Evolutionary conservation across 2,329 filamentous ascomycete species (phyloP).

Genomic region (Parastagonospora avenae): DNA sequence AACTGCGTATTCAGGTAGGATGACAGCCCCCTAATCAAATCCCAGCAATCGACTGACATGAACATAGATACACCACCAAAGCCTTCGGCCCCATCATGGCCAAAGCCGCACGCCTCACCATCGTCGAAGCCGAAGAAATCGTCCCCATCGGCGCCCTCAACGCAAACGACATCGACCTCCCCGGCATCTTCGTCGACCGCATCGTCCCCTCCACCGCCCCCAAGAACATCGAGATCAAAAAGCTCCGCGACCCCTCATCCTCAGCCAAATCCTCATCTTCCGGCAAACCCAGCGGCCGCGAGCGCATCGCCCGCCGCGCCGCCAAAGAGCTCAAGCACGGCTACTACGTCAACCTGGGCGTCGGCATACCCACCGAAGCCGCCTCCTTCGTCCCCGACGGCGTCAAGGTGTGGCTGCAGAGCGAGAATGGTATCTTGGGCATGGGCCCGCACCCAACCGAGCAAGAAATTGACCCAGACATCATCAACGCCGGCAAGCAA

Average conservation of each 20-base stretch:
- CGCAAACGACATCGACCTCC: constrained; percentile 81
- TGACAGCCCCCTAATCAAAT: no score
- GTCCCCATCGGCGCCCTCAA: constrained; percentile 86
- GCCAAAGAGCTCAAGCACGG: constrained; percentile 94
- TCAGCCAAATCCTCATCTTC: constrained; percentile 17
- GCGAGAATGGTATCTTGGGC: constrained; percentile 54
- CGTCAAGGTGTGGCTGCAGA: constrained; percentile 67
- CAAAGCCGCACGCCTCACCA: constrained; percentile 86
- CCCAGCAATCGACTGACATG: constrained; percentile 3
- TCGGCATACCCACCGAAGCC: constrained; percentile 91
- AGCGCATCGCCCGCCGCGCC: constrained; percentile 80
- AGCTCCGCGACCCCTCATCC: constrained; percentile 31
- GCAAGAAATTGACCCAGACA: constrained; percentile 79
- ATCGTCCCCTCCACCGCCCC: constrained; percentile 79
- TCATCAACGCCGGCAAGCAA: constrained; percentile 94
- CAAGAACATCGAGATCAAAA: constrained; percentile 73
- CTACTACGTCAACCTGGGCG: constrained; percentile 91
- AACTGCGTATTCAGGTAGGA: constrained; percentile 70
- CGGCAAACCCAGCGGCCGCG: constrained; percentile 53
- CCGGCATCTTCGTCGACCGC: constrained; percentile 89
- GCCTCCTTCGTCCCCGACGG: constrained; percentile 70
- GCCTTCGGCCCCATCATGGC: constrained; percentile 66
- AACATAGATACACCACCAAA: constrained; percentile 43
- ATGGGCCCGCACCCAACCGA: constrained; percentile 55
- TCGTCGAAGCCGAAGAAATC: constrained; percentile 93